These are phyloP conservation scores for Populus davidiana DNA, from an alignment of 345 rosid species.

Conservation along the genomic window DNA sequence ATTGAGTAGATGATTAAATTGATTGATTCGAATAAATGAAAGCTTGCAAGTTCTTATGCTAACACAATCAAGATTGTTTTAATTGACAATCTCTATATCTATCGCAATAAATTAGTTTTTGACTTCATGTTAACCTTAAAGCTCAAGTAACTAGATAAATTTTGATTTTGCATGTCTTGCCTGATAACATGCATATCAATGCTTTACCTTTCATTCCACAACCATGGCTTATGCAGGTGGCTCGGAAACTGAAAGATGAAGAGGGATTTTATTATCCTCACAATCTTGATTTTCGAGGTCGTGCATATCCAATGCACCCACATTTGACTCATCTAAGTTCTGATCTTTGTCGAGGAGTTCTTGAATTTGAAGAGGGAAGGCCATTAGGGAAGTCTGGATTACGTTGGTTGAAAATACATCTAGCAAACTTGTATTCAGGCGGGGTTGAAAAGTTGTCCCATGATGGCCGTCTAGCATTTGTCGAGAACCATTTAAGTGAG, in stretches of 20 bases:
- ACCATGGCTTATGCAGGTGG: conserved; percentile 58
- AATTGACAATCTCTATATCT: not conserved
- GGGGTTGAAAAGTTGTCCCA: conserved; percentile 93
- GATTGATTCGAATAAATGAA: not conserved
- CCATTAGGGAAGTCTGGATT: conserved; percentile 87
- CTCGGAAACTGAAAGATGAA: conserved; percentile 84
- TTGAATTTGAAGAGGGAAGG: conserved; percentile 92
- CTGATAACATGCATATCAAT: not conserved
- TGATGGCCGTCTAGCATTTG: conserved; percentile 76
- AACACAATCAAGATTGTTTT: not conserved
- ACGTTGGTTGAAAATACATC: conserved; percentile 83
- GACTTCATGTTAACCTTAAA: conserved; percentile 3
- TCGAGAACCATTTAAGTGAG: conserved; percentile 74
- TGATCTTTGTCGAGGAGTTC: conserved; percentile 92
- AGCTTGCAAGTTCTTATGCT: not conserved
- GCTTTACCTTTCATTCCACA: conserved; percentile 16
- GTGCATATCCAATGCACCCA: conserved; percentile 98
- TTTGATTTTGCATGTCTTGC: not conserved
- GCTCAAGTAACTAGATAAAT: not conserved
- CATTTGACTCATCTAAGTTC: conserved; percentile 91
- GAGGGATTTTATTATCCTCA: conserved; percentile 98
- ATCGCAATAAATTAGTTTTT: not conserved
- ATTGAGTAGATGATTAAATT: not conserved
- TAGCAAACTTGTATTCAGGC: conserved; percentile 83
- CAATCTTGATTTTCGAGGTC: conserved; percentile 97